A percentile compares a stretch with the other conserved stretches of the same genome.
These are phyloP conservation scores for Eudorina sp. DNA, from an alignment of 139 green algal genomes.

Conservation along the genomic window DNA sequence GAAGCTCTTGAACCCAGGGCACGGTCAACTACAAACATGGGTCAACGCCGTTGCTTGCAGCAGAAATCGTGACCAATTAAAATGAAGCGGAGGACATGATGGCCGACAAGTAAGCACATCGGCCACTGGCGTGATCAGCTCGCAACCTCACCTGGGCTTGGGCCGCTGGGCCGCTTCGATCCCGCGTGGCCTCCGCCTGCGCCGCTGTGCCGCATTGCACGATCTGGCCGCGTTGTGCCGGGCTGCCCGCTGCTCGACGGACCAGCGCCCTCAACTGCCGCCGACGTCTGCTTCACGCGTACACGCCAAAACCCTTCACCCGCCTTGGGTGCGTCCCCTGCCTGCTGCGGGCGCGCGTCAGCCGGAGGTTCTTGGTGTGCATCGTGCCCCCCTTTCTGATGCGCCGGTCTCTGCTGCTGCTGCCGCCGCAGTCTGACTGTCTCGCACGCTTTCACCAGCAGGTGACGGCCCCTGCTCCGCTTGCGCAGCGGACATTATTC, in stretches of 20 bases:
- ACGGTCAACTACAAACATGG: background rate
- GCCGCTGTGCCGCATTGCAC: background rate
- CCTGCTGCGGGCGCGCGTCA: background rate
- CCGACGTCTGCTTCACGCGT: too few relatives aligned
- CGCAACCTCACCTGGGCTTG: background rate
- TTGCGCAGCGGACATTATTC: too few relatives aligned
- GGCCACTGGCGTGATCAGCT: background rate
- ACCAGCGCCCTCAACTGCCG: too few relatives aligned
- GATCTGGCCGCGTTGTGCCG: background rate
- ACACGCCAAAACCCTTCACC: background rate
- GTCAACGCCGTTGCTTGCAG: background rate
- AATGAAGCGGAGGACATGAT: background rate
- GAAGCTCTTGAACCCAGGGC: slow-evolving; percentile 28
- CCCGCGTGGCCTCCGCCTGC: background rate
- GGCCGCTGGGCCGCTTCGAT: background rate
- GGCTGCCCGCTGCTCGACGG: background rate
- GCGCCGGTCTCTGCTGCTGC: too few relatives aligned
- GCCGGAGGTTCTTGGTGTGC: too few relatives aligned
- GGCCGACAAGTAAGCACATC: background rate
- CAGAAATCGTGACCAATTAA: background rate
- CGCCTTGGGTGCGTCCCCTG: background rate
- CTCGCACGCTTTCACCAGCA: background rate
- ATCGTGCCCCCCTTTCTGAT: too few relatives aligned
- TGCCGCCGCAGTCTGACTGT: background rate
- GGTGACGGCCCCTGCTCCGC: background rate